A percentile compares a stretch with the other conserved stretches of the same genome.
Conservation (phyloP, 2,329 filamentous ascomycete genomes). For the Keithomyces neogunnii region DNA sequence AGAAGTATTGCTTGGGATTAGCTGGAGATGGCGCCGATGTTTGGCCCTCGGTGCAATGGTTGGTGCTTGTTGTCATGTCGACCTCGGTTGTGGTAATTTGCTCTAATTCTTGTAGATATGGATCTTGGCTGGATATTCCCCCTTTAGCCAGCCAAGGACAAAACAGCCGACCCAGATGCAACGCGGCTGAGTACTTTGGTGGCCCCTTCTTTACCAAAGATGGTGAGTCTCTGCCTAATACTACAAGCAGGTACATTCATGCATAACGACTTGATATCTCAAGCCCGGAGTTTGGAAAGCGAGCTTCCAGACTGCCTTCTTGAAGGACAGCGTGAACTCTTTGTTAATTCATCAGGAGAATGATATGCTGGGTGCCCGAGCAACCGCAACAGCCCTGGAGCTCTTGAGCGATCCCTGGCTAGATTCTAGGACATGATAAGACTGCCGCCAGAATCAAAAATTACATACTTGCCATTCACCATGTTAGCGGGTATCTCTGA, state of each 20-base stretch:
- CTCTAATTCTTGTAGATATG: conserved; percentile 11
- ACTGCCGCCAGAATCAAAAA: no score
- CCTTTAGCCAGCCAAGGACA: conserved; percentile 11
- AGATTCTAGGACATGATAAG: neutral
- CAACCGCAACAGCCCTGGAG: neutral
- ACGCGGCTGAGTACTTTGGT: neutral
- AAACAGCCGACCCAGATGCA: neutral
- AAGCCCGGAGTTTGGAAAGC: neutral
- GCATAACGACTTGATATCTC: neutral
- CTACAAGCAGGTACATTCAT: neutral
- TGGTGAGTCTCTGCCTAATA: neutral
- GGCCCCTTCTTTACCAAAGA: neutral
- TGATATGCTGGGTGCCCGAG: neutral
- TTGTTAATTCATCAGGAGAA: neutral
- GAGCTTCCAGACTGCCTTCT: neutral
- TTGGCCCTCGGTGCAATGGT: conserved; percentile 15
- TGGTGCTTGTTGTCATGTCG: neutral
- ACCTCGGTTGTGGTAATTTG: neutral
- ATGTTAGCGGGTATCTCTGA: no score
- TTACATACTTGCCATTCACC: no score
- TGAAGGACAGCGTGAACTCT: neutral
- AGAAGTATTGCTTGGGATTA: conserved; percentile 14
- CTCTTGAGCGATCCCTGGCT: neutral
- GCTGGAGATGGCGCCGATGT: conserved; percentile 14
- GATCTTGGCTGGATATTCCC: conserved; percentile 14